Conservation (phyloP, 306 rosid species). For the Trichosanthes truncata region DNA sequence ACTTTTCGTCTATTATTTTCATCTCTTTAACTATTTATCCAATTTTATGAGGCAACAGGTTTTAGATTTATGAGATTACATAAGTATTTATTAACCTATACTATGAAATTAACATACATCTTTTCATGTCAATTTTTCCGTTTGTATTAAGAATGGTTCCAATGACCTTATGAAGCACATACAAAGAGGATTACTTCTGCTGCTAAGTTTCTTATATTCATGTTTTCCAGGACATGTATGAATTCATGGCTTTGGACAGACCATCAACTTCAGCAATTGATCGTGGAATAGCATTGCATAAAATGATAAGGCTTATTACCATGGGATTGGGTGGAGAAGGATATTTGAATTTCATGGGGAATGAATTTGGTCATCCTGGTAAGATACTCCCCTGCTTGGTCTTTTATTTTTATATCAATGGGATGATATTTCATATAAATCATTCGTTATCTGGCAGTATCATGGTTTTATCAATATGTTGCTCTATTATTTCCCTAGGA, state of each 20-base stretch:
- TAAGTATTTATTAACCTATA: not conserved
- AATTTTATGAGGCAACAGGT: not conserved
- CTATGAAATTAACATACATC: not conserved
- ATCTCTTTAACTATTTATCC: not conserved
- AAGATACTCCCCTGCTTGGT: conserved; percentile 17
- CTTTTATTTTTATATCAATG: conserved; percentile 3
- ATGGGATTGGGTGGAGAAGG: conserved; percentile 98
- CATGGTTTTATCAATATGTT: not conserved
- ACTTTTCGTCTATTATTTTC: not conserved
- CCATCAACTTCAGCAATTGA: conserved; percentile 78
- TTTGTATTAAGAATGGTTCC: not conserved
- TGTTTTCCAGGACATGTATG: conserved; percentile 90
- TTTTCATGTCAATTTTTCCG: not conserved
- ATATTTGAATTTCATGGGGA: conserved; percentile 96
- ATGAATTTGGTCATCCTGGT: conserved; percentile 99
- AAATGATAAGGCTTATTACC: conserved; percentile 96
- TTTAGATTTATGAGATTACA: not conserved
- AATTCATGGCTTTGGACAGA: conserved; percentile 78
- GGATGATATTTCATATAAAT: not conserved
- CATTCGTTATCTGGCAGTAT: not conserved
- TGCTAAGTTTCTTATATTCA: conserved; percentile 9
- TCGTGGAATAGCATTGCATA: conserved; percentile 96
- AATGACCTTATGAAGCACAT: not conserved
- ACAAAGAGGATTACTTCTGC: not conserved
- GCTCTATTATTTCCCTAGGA: not conserved